A percentile compares a stretch with the other conserved stretches of the same genome.
phyloP scores from a whole-genome alignment of 805 yeast species.

The Dipodascopsis tothii region DNA sequence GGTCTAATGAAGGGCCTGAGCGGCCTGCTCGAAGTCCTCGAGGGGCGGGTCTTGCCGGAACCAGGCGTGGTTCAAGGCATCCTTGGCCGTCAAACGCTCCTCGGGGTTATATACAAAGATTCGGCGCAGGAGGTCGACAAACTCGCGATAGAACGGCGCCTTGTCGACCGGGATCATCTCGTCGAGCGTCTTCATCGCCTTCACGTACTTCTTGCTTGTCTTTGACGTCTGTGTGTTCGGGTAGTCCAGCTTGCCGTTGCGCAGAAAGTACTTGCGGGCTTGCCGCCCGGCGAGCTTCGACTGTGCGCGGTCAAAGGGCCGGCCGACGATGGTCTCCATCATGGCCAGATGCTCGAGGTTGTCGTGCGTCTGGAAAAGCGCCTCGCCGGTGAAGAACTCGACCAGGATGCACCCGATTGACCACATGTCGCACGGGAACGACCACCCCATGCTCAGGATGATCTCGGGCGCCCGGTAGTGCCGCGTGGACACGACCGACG shows the following conservation, averaged over 20 bases:
- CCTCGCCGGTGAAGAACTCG: slow-evolving; percentile 89
- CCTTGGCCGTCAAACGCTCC: slow-evolving; percentile 63
- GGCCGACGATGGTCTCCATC: slow-evolving; percentile 75
- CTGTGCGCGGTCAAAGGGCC: slow-evolving; percentile 31
- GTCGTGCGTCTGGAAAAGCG: slow-evolving; percentile 89
- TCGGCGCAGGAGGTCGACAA: slow-evolving; percentile 58
- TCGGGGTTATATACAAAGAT: slow-evolving; percentile 66
- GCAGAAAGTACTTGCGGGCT: slow-evolving; percentile 27
- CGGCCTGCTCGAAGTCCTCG: not conserved
- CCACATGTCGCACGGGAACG: slow-evolving; percentile 96
- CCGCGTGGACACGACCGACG: slow-evolving; percentile 84
- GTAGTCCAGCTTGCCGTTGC: slow-evolving; percentile 27
- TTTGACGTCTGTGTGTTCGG: slow-evolving; percentile 36
- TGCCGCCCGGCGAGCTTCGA: slow-evolving; percentile 25
- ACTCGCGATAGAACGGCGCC: slow-evolving; percentile 29
- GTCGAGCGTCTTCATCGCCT: slow-evolving; percentile 33
- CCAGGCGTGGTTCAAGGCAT: slow-evolving; percentile 79
- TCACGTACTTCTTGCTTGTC: slow-evolving; percentile 31
- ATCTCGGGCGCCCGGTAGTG: slow-evolving; percentile 98
- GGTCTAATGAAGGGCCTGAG: too few species aligned
- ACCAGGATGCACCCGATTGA: slow-evolving; percentile 88
- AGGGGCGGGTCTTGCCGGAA: slow-evolving; percentile 31
- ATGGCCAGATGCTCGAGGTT: slow-evolving; percentile 88
- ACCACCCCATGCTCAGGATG: slow-evolving; percentile 91
- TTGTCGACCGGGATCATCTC: slow-evolving; percentile 23